A percentile compares a stretch with the other conserved stretches of the same genome.
Evolutionary conservation across 2,329 filamentous ascomycete genomes (phyloP).

Genomic region (Zymoseptoria pseudotritici): DNA sequence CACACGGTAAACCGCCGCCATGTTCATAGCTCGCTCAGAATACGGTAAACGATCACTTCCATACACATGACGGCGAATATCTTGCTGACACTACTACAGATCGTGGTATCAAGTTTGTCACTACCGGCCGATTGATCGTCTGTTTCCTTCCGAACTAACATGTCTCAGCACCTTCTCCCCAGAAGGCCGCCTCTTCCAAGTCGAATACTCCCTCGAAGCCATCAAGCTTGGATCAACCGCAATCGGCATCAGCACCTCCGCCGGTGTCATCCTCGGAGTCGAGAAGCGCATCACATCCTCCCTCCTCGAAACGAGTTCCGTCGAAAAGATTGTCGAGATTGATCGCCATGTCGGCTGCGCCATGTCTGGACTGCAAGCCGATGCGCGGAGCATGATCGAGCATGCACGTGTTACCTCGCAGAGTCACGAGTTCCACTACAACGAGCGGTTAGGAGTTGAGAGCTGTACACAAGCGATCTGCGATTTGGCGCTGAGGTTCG

Average conservation of each 20-base stretch:
- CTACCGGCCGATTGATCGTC: constrained; percentile 9
- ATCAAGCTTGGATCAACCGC: constrained; percentile 99
- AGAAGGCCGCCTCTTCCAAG: constrained; percentile 98
- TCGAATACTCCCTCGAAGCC: constrained; percentile 99
- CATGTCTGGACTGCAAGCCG: constrained; percentile 96
- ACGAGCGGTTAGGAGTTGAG: constrained; percentile 88
- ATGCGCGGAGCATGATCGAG: constrained; percentile 95
- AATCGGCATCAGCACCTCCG: constrained; percentile 89
- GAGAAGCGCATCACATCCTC: constrained; percentile 98
- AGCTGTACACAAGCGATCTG: constrained; percentile 99
- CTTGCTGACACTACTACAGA: constrained; percentile 48
- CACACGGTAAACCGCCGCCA: constrained; percentile 46
- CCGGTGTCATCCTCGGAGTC: constrained; percentile 92
- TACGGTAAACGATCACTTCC: constrained; percentile 64
- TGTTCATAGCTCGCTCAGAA: constrained; percentile 99
- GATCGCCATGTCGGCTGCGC: constrained; percentile 98
- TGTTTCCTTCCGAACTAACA: constrained; percentile 17
- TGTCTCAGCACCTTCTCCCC: constrained; percentile 86
- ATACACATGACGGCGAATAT: constrained; percentile 12
- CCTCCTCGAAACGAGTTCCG: constrained; percentile 91
- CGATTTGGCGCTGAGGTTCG: constrained; percentile 90
- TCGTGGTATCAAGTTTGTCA: constrained; percentile 84
- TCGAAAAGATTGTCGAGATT: constrained; percentile 99
- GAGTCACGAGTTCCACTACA: constrained; percentile 96
- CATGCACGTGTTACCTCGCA: constrained; percentile 94